Evolutionary conservation across 1,284 basidiomycete species (phyloP).

Genomic region (Cutaneotrichosporon sp.): DNA sequence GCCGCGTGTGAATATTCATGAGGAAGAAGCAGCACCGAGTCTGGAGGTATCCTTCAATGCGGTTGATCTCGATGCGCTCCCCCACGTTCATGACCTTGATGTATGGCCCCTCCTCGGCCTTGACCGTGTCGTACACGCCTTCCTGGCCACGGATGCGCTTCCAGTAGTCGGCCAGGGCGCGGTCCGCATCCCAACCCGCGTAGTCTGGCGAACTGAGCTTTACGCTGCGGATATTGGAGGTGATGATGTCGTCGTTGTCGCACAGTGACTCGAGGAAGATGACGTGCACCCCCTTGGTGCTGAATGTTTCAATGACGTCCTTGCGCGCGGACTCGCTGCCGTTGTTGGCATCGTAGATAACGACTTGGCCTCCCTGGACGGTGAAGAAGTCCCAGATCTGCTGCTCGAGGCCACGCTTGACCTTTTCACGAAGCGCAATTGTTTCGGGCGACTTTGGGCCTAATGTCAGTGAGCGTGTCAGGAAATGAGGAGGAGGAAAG

Average conservation of each 20-base stretch:
- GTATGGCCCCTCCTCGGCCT: slow-evolving; percentile 71
- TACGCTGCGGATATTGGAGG: slow-evolving; percentile 90
- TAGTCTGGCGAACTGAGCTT: slow-evolving; percentile 99
- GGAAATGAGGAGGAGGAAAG: neutral
- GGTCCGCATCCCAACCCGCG: slow-evolving; percentile 84
- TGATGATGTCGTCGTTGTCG: slow-evolving; percentile 86
- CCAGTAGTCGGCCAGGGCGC: slow-evolving; percentile 89
- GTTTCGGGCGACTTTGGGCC: slow-evolving; percentile 61
- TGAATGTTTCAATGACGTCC: slow-evolving; percentile 77
- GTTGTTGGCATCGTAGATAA: slow-evolving; percentile 99
- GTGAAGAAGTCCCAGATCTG: slow-evolving; percentile 87
- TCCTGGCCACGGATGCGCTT: slow-evolving; percentile 84
- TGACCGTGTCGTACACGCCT: slow-evolving; percentile 68
- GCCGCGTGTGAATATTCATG: slow-evolving; percentile 95
- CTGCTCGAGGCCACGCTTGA: slow-evolving; percentile 79
- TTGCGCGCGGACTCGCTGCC: slow-evolving; percentile 69
- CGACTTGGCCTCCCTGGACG: slow-evolving; percentile 76
- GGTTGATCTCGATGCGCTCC: slow-evolving; percentile 88
- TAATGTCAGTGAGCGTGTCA: neutral
- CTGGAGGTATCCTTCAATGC: slow-evolving; percentile 63
- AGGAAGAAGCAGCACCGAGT: slow-evolving; percentile 73
- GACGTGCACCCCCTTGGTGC: slow-evolving; percentile 79
- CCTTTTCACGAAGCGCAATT: slow-evolving; percentile 67
- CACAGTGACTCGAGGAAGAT: slow-evolving; percentile 85
- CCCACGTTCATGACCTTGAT: slow-evolving; percentile 97